Conservation (phyloP, 31 red algal genomes). For the Asparagopsis taxiformis region DNA sequence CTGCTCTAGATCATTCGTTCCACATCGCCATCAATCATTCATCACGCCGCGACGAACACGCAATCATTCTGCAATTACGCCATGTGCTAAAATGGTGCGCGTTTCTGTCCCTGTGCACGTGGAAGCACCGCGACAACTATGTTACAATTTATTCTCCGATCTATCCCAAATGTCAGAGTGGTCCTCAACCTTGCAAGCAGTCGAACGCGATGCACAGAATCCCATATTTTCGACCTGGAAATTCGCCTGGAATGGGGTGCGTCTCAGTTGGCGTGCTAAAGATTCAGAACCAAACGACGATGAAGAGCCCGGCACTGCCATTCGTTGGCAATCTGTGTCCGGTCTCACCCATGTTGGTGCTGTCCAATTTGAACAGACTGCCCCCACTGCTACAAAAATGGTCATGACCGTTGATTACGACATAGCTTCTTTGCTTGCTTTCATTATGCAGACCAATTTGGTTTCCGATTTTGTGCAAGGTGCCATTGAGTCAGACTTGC, state of each 20-base stretch:
- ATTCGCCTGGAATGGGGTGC: constrained; percentile 61
- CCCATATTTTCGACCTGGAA: constrained; percentile 54
- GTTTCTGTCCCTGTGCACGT: constrained; percentile 60
- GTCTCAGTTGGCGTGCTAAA: constrained; percentile 56
- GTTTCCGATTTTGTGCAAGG: constrained; percentile 52
- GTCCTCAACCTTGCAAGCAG: constrained; percentile 61
- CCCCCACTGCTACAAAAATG: constrained; percentile 23
- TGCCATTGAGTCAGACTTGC: constrained; percentile 55
- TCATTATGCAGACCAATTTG: constrained; percentile 39
- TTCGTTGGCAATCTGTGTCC: constrained; percentile 53
- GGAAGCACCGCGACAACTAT: constrained; percentile 34
- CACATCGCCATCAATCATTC: not conserved
- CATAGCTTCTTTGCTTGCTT: constrained; percentile 26
- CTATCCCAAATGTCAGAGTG: constrained; percentile 58
- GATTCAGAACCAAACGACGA: constrained; percentile 13
- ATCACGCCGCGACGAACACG: not conserved
- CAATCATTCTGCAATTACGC: not conserved
- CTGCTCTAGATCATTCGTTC: constrained; percentile 3
- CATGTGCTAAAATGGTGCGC: constrained; percentile 35
- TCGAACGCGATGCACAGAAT: constrained; percentile 34
- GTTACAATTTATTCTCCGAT: constrained; percentile 53
- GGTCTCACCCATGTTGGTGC: constrained; percentile 50
- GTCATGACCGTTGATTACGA: constrained; percentile 67
- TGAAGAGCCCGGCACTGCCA: constrained; percentile 2
- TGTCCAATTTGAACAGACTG: constrained; percentile 43